Percentiles rank a stretch among this genome's conserved stretches.
Conservation (phyloP, 139 green algal species). For the Volvox reticuliferus region DNA sequence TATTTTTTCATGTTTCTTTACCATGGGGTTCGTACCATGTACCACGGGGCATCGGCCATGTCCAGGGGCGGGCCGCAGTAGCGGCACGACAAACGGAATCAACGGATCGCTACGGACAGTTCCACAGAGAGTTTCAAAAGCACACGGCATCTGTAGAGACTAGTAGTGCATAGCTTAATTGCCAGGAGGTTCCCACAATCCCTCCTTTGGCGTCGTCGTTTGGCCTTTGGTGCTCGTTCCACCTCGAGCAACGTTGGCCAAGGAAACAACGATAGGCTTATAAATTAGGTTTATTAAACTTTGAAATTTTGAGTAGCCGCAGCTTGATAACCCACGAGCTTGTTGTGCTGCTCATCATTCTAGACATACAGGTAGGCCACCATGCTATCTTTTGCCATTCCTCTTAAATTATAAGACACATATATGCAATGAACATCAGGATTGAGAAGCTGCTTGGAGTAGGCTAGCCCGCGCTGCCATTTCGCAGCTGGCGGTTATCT, state of each 20-base stretch:
- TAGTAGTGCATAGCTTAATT: not conserved
- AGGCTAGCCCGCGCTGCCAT: not conserved
- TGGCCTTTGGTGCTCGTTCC: not conserved
- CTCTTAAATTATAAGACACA: not conserved
- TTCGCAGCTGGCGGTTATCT: not conserved
- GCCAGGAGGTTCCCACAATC: constrained; percentile 41
- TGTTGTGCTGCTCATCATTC: not conserved
- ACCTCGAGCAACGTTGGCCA: not conserved
- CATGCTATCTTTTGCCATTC: not conserved
- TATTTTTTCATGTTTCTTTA: no score
- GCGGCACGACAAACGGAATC: not conserved
- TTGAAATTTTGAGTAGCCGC: not conserved
- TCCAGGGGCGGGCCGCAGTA: constrained; percentile 1
- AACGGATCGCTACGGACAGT: not conserved
- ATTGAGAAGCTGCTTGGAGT: not conserved
- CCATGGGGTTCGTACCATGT: no score
- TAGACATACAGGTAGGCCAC: not conserved
- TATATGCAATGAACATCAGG: not conserved
- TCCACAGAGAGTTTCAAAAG: not conserved
- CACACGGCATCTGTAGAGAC: not conserved
- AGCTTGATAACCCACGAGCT: constrained; percentile 2
- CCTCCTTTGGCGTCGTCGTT: not conserved
- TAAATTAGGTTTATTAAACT: not conserved
- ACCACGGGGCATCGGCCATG: not conserved
- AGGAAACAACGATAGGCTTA: not conserved